Evolutionary conservation across 768 basidiomycete species (phyloP).

Genomic region (Lactarius deliciosus): DNA sequence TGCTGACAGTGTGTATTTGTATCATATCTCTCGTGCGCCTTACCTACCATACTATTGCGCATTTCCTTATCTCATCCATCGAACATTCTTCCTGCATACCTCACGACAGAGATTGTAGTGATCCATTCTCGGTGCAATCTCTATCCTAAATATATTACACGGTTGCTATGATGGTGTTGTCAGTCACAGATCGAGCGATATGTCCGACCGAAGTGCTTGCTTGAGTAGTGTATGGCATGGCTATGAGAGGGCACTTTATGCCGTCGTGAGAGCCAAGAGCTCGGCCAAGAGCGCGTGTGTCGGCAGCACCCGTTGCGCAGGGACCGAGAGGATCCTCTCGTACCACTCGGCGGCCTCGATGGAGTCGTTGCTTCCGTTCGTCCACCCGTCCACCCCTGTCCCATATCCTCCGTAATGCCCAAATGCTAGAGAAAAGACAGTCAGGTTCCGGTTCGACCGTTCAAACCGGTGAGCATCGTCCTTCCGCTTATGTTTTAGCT

Average conservation of each 20-base stretch:
- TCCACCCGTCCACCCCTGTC: not conserved
- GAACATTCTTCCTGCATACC: conserved; percentile 4
- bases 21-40: conserved; percentile 17
- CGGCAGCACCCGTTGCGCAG: not conserved
- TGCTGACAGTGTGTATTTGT: conserved; percentile 21
- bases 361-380: not conserved
- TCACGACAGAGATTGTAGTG: not conserved
- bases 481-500: not conserved
- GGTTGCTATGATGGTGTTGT: not conserved
- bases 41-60: conserved; percentile 7
- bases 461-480: conserved; percentile 4
- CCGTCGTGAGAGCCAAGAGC: not conserved
- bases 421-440: conserved; percentile 18
- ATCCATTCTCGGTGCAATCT: not conserved
- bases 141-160: not conserved
- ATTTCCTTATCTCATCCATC: conserved; percentile 1
- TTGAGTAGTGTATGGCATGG: too few relatives aligned
- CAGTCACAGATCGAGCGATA: not conserved
- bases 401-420: not conserved
- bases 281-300: not conserved
- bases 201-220: not conserved
- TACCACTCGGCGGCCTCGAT: too few relatives aligned
- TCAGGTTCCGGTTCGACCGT: not conserved
- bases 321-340: too few relatives aligned
- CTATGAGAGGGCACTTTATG: not conserved